These are phyloP conservation scores for Silene noctiflora DNA, from an alignment of 179 eudicot genomes.

Conservation along the genomic window DNA sequence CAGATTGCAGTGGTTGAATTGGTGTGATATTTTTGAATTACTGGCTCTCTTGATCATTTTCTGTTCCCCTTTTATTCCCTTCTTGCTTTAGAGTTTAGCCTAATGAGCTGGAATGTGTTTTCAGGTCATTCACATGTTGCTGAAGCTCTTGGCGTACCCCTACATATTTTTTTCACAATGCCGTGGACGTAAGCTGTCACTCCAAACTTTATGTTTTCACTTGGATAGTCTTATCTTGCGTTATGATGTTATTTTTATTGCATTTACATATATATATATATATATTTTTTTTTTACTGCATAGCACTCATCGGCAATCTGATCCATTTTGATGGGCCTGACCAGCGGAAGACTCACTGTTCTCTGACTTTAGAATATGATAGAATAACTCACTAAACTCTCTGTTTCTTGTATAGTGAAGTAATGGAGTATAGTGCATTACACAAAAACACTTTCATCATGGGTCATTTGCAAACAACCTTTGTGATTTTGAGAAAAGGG, in stretches of 20 bases:
- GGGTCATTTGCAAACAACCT: not conserved
- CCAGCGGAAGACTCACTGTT: too few relatives aligned
- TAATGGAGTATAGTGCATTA: too few relatives aligned
- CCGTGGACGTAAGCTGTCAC: slow-evolving; percentile 75
- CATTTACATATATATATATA: too few relatives aligned
- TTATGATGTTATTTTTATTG: not conserved
- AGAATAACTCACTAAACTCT: not conserved
- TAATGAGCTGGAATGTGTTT: slow-evolving; percentile 18
- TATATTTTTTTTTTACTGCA: not conserved
- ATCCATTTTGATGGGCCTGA: not conserved
- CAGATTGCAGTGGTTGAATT: not conserved
- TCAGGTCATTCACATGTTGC: slow-evolving; percentile 85
- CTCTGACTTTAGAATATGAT: not conserved
- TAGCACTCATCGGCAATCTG: not conserved
- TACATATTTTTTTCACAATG: slow-evolving; percentile 78
- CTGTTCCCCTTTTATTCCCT: not conserved
- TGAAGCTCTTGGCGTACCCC: slow-evolving; percentile 79
- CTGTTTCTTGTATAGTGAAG: too few relatives aligned
- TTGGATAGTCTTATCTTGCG: not conserved
- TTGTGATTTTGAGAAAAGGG: not conserved
- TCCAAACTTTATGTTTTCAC: not conserved
- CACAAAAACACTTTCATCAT: not conserved
- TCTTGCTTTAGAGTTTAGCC: not conserved
- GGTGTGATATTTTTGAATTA: not conserved
- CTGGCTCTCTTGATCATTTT: slow-evolving; percentile 1